Conservation (phyloP, 1,139 yeast genomes). For the Eremothecium gossypii region DNA sequence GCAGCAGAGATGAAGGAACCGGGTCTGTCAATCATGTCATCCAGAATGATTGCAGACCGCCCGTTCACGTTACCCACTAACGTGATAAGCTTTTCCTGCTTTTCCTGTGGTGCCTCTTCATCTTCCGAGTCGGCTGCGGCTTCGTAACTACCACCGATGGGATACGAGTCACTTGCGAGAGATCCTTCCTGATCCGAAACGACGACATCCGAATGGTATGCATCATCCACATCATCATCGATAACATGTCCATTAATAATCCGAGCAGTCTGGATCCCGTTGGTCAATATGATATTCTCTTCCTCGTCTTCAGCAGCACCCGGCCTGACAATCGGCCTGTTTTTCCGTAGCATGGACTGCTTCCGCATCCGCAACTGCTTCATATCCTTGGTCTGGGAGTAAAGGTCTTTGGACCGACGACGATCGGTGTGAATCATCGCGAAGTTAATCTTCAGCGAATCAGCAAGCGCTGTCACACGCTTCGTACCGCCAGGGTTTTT, state of each 20-base stretch:
- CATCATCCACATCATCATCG: slow-evolving; percentile 85
- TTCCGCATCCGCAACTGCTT: slow-evolving; percentile 31
- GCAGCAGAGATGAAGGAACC: slow-evolving; percentile 94
- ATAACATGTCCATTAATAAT: slow-evolving; percentile 96
- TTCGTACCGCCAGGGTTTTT: slow-evolving; percentile 99
- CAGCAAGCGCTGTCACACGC: slow-evolving; percentile 94
- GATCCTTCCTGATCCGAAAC: slow-evolving; percentile 31
- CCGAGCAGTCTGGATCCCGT: slow-evolving; percentile 91
- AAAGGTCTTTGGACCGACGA: slow-evolving; percentile 75
- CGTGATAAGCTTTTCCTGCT: slow-evolving; percentile 84
- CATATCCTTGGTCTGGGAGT: slow-evolving; percentile 33
- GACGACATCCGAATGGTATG: slow-evolving; percentile 31
- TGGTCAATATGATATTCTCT: slow-evolving; percentile 57
- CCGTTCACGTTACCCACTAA: slow-evolving; percentile 91
- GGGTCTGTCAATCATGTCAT: slow-evolving; percentile 96
- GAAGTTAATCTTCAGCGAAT: slow-evolving; percentile 85
- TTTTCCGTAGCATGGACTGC: slow-evolving; percentile 32
- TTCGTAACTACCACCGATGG: slow-evolving; percentile 78
- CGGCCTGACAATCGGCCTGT: slow-evolving; percentile 31
- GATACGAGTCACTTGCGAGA: slow-evolving; percentile 34
- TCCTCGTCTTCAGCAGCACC: slow-evolving; percentile 50
- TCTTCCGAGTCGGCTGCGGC: slow-evolving; percentile 63
- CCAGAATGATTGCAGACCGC: slow-evolving; percentile 86
- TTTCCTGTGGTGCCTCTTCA: slow-evolving; percentile 68
- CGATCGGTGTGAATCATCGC: slow-evolving; percentile 99